Base-by-base conservation (phyloP, 202 grass and related monocot species). In the Panicum hallii region DNA sequence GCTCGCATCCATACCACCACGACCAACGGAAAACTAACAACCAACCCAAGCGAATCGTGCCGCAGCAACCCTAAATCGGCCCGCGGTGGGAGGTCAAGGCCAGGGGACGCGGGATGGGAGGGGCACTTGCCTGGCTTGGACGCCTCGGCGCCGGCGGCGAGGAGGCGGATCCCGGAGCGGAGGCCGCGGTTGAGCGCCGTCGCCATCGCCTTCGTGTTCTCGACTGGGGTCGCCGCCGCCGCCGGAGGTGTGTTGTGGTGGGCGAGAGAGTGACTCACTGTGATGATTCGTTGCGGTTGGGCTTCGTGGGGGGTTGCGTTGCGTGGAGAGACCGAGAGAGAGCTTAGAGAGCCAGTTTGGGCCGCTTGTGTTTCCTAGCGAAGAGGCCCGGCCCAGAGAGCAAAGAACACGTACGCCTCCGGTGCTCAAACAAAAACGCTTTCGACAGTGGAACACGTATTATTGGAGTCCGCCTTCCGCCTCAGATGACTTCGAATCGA, bases 171-270 rank as follows among this genome's bases (percentile, higher is more conserved):
- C 75, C 86, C 89, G 70, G 77, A 87, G 34, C 85, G 60, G 61
- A 90, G 26, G 68, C 89, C 87, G 78, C 80, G 79, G 86, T 85
- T 90, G 80, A 91, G 75, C 64, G 88, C 69, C 60, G 79, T 91
- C 81, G 77, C 84, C 87, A 87, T 93, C 77, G 77, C 84, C 15
- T 34, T 53, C 12, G 44, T 86, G 55, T 72, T 79, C 83, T 79
- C 74, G 53, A 36, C 65, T 60, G 52, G 64, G 81, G 66, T 70
- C 78, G 78, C 78, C 79, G 38, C 75, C 64, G 83, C 83, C 83
- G 83, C 38, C 49, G 63, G 38, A 22, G 70, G 50, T 45, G 34
- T 9, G 71, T 32, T 32, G 7, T 44, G 40, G 44, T 54, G 23
- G 50, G 70, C 67, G 72, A 72, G 79, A 45, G 17, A 30, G 67